A percentile compares a stretch with the other conserved stretches of the same genome.
These are phyloP conservation scores for Diaporthe ilicicola DNA, from an alignment of 2,329 filamentous ascomycete genomes.

Conservation along the genomic window DNA sequence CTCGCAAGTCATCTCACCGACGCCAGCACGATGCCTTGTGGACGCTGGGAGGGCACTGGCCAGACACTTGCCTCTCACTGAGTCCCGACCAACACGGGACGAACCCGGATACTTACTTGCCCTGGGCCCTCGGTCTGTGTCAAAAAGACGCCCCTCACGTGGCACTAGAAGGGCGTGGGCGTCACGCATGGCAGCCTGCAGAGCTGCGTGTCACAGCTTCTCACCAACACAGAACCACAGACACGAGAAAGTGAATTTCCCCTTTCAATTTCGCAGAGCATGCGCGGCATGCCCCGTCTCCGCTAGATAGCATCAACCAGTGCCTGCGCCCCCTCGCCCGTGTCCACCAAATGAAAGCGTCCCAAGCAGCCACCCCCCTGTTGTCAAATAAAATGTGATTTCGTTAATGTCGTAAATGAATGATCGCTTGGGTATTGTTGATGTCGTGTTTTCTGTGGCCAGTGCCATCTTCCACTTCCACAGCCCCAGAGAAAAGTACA, in stretches of 20 bases:
- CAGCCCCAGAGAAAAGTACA: not conserved
- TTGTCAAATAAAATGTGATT: not conserved
- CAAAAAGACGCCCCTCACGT: too few species aligned
- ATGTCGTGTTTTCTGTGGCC: conserved; percentile 16
- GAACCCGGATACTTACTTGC: not conserved
- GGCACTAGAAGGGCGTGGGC: too few species aligned
- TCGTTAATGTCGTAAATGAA: conserved; percentile 22
- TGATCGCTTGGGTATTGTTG: conserved; percentile 27
- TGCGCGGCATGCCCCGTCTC: not conserved
- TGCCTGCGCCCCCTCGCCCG: not conserved
- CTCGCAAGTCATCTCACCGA: not conserved
- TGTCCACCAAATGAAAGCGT: not conserved
- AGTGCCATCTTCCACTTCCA: not conserved
- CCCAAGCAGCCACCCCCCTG: not conserved
- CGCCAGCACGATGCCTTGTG: not conserved
- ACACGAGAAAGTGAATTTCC: not conserved
- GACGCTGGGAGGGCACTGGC: not conserved
- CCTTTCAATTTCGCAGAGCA: not conserved
- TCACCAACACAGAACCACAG: not conserved
- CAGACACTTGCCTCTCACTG: not conserved
- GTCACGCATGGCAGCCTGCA: not conserved
- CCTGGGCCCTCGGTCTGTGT: not conserved
- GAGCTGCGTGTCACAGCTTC: not conserved
- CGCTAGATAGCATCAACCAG: not conserved
- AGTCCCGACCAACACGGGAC: not conserved